Base-by-base conservation (phyloP, 148 eudicot genomes). In the Polygonum aviculare region DNA sequence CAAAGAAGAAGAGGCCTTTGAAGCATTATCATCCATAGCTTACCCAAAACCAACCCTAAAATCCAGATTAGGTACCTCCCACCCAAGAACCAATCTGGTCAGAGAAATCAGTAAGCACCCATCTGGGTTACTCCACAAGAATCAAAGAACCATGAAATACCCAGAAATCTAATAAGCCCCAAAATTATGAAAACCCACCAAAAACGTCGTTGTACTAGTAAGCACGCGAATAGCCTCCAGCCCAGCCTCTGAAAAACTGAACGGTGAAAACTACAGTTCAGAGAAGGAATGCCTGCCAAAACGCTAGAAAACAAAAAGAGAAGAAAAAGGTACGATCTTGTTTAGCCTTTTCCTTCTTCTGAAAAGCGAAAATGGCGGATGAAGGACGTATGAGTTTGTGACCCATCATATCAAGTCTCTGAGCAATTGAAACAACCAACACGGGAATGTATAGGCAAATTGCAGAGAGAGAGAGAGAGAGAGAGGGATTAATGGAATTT, bases 1-100 rank as follows among this genome's bases (percentile, higher is more conserved):
- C 50, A 94, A 84, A 33, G 79, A 75, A 35, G 90, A 79, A 31
- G 88, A 77, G 44, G 86, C 77, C 78, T 81, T 87, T 57, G 75
- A 82, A 19, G 73, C 12, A 12, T 7, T 44, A 19, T 90, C 87
- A 79, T 75, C 77, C 86, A 83, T 86, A 73, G 7, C 72, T 15
- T 16, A 26, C 35, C 38, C 5, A 60, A 60, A 57, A 60, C 35
- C 44, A 12, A 36, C 41, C 72, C 72, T 21, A 35, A 38, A 36
- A 67, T 14, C 18, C 44, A 67, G 44, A 35, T 67, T 35, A n/a
- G 14, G 7, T 2, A 67, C 21, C 10, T 67, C 11, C 44, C 55
- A 18, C 55, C 55, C 55, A 15, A 51, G 16, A 44, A 44, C 47
- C 47, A 44, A 44, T 44, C 47, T 44, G 47, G 8, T 44, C 47